A percentile compares a stretch with the other conserved stretches of the same genome.
phyloP scores from a whole-genome alignment of 2,329 filamentous ascomycete species.

The Fusarium solani-melongenae region DNA sequence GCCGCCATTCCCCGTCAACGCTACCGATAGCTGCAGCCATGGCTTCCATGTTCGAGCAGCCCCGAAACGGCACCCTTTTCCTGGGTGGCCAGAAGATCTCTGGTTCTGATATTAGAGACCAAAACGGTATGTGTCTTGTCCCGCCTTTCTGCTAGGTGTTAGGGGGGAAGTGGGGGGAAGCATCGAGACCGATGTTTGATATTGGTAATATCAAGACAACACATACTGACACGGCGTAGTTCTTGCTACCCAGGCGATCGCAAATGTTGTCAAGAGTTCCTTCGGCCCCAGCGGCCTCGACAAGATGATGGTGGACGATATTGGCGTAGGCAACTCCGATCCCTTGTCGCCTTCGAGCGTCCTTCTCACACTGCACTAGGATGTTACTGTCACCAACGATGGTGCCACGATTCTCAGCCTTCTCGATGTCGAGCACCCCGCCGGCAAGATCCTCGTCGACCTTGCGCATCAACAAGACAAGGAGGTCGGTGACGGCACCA shows the following conservation, averaged over 20 bases:
- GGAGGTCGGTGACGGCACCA: slow-evolving; percentile 98
- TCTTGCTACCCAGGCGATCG: slow-evolving; percentile 93
- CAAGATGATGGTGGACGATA: slow-evolving; percentile 99
- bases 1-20: slow-evolving; percentile 40
- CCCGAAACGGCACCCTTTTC: slow-evolving; percentile 95
- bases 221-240: slow-evolving; percentile 63
- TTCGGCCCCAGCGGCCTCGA: slow-evolving; percentile 97
- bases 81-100: slow-evolving; percentile 98
- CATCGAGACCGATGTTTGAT: slow-evolving; percentile 27
- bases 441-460: slow-evolving; percentile 97
- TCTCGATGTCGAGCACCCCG: slow-evolving; percentile 96
- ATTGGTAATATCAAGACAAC: slow-evolving; percentile 20
- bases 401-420: slow-evolving; percentile 96
- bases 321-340: slow-evolving; percentile 73
- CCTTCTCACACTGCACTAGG: slow-evolving; percentile 60
- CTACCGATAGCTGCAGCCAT: slow-evolving; percentile 62
- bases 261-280: slow-evolving; percentile 98
- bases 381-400: slow-evolving; percentile 99
- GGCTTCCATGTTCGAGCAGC: slow-evolving; percentile 96
- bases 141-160: slow-evolving; percentile 35
- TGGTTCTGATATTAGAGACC: slow-evolving; percentile 94
- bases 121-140: slow-evolving; percentile 76
- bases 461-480: slow-evolving; percentile 98
- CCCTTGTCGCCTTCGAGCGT: slow-evolving; percentile 24
- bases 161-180: slow-evolving; percentile 41